Percentiles rank a stretch among this genome's conserved stretches.
Evolutionary conservation across 257 asterid species (phyloP).

Genomic region (Solanum sejunctum): DNA sequence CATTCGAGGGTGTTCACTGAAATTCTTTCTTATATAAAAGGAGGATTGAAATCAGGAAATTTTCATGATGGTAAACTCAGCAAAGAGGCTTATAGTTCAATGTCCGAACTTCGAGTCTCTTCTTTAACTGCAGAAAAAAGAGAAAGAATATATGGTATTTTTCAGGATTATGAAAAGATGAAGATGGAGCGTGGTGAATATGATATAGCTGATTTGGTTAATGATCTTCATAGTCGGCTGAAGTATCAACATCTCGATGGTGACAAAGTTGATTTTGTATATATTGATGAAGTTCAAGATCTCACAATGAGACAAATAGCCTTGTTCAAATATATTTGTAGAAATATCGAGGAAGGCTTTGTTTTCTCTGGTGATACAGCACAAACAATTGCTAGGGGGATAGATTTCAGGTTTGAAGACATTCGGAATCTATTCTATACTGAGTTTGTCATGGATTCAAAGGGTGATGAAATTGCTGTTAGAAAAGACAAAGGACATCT

Average conservation of each 20-base stretch:
- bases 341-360: constrained; percentile 48
- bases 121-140: constrained; percentile 24
- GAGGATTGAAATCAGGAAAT: constrained; percentile 28
- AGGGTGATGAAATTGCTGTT: neutral
- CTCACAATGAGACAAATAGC: constrained; percentile 50
- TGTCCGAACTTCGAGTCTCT: constrained; percentile 32
- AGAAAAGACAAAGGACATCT: constrained; percentile 36
- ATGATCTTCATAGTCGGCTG: constrained; percentile 41
- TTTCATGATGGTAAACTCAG: constrained; percentile 20
- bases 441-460: constrained; percentile 27
- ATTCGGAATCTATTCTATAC: constrained; percentile 44
- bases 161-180: constrained; percentile 48
- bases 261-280: constrained; percentile 62
- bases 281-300: constrained; percentile 69
- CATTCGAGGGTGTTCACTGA: constrained; percentile 47
- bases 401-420: constrained; percentile 61
- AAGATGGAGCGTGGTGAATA: constrained; percentile 38
- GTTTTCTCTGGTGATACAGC: constrained; percentile 65
- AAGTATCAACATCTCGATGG: constrained; percentile 15
- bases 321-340: constrained; percentile 44
- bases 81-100: constrained; percentile 20
- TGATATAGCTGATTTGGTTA: constrained; percentile 60
- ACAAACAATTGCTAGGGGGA: constrained; percentile 55
- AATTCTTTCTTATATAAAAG: constrained; percentile 58
- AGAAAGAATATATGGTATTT: constrained; percentile 31